Percentiles rank a stretch among this genome's conserved stretches.
These are phyloP conservation scores for Paecilomyces fulvus DNA, from an alignment of 2,329 filamentous ascomycete genomes.

Conservation along the genomic window DNA sequence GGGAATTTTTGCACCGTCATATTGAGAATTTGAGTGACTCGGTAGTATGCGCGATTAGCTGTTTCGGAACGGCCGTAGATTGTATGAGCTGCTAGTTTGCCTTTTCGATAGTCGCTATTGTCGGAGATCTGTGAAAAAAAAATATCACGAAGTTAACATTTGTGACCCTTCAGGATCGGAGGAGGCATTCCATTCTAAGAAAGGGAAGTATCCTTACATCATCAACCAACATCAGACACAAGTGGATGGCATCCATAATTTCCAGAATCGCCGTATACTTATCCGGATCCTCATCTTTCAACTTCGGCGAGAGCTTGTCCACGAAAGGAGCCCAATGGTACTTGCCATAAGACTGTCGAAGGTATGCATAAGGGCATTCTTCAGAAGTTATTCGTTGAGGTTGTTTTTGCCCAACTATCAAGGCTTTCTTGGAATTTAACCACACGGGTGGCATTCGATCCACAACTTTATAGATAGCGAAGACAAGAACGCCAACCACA, in stretches of 20 bases:
- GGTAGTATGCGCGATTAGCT: constrained; percentile 15
- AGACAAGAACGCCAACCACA: not conserved
- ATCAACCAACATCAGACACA: constrained; percentile 17
- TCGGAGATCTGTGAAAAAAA: constrained; percentile 9
- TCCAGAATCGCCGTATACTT: constrained; percentile 13
- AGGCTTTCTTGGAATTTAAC: constrained; percentile 9
- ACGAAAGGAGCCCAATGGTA: constrained; percentile 15
- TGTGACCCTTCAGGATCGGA: not conserved
- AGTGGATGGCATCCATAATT: constrained; percentile 17
- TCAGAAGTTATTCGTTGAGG: constrained; percentile 8
- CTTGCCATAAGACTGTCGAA: constrained; percentile 13
- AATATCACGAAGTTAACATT: not conserved
- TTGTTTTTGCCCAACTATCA: constrained; percentile 10
- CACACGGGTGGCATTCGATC: constrained; percentile 1
- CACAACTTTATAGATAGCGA: not conserved
- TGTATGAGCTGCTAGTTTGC: constrained; percentile 10
- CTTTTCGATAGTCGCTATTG: constrained; percentile 14
- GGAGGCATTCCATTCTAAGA: not conserved
- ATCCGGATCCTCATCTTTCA: constrained; percentile 7
- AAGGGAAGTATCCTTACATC: constrained; percentile 7
- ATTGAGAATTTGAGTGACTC: constrained; percentile 12
- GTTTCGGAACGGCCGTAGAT: constrained; percentile 15
- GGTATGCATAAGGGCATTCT: constrained; percentile 13
- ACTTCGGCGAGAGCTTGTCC: constrained; percentile 10
- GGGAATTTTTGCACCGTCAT: constrained; percentile 9